Evolutionary conservation across 2,329 filamentous ascomycete genomes (phyloP).

Genomic region (Apiospora phragmitis): DNA sequence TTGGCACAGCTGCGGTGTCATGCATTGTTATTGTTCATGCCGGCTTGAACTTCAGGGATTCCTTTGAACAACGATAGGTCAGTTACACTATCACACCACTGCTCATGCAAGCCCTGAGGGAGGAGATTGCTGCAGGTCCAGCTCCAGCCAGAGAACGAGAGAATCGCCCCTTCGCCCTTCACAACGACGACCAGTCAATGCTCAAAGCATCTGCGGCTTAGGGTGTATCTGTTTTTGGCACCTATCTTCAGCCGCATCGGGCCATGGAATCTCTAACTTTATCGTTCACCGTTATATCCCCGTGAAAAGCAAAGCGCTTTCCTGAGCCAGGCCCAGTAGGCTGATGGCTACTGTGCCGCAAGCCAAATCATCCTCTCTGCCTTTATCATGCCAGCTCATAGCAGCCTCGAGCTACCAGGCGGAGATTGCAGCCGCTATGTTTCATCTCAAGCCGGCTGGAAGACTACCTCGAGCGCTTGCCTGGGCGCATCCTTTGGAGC

Average conservation of each 20-base stretch:
- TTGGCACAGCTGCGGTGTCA: neutral
- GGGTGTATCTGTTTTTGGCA: neutral
- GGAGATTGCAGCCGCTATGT: neutral
- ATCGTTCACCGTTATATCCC: neutral
- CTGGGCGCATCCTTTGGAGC: neutral
- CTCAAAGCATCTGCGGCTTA: neutral
- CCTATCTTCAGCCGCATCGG: neutral
- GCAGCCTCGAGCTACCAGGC: neutral
- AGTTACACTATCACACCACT: neutral
- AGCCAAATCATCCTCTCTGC: neutral
- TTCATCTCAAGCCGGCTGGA: conserved; percentile 3
- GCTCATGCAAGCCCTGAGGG: neutral
- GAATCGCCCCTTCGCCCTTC: neutral
- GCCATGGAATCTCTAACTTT: neutral
- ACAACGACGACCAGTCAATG: neutral
- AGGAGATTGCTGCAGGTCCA: neutral
- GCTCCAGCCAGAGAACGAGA: neutral
- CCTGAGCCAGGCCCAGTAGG: neutral
- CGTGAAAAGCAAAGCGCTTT: neutral
- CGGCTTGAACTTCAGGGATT: neutral
- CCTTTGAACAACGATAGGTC: neutral
- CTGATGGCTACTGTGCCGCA: neutral
- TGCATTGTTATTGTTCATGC: neutral
- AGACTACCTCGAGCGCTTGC: neutral
- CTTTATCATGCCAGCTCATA: neutral